Conservation (phyloP, 164 flowering plant species). For the Umbellularia californica region DNA sequence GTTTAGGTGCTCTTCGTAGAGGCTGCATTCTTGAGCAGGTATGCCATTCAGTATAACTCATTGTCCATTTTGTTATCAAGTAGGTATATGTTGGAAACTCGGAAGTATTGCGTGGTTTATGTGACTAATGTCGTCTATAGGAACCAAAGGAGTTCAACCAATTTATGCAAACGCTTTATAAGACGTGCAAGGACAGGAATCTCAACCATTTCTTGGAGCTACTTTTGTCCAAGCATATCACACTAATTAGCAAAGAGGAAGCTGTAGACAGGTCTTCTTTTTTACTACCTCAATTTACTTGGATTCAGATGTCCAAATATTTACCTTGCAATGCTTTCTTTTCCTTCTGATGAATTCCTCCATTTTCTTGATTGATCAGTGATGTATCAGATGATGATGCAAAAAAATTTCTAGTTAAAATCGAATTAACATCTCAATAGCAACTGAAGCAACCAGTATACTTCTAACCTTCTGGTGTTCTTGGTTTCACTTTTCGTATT, state of each 20-base stretch:
- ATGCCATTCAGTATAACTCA: background rate
- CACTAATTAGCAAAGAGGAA: constrained; percentile 63
- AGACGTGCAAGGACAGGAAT: constrained; percentile 42
- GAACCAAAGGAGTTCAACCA: constrained; percentile 79
- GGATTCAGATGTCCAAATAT: background rate
- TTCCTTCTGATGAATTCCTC: background rate
- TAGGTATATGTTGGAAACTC: background rate
- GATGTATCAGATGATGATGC: constrained; percentile 60
- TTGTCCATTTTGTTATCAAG: background rate
- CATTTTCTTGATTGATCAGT: constrained; percentile 33
- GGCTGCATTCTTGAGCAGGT: constrained; percentile 93
- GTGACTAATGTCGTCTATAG: constrained; percentile 25
- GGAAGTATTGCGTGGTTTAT: background rate
- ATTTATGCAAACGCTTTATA: constrained; percentile 43
- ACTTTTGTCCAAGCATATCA: constrained; percentile 44
- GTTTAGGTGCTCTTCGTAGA: constrained; percentile 68
- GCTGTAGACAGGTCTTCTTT: constrained; percentile 68
- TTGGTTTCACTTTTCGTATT: background rate
- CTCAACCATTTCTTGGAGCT: constrained; percentile 42
- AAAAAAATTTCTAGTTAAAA: constrained; percentile 25
- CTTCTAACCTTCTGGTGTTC: background rate
- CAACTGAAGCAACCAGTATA: background rate
- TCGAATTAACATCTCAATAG: constrained; percentile 10
- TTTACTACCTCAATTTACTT: background rate
- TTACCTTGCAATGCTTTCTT: background rate